Conservation (phyloP, 2,329 filamentous ascomycete species). For the Eutypa lata region DNA sequence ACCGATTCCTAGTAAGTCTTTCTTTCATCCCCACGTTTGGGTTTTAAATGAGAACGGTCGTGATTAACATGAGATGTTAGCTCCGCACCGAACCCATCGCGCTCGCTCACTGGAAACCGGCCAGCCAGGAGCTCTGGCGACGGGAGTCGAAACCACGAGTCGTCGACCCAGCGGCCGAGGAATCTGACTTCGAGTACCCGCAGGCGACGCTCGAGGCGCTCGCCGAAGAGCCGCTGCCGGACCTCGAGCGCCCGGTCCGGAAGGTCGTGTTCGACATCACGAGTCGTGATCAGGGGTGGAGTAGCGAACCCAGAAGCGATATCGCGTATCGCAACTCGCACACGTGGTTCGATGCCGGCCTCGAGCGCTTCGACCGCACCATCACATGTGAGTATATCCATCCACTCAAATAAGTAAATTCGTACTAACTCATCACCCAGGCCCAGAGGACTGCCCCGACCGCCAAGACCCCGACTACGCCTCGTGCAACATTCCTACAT, state of each 20-base stretch:
- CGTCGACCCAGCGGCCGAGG: slow-evolving; percentile 6
- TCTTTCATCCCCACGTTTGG: neutral
- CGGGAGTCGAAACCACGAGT: slow-evolving; percentile 7
- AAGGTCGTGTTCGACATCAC: slow-evolving; percentile 60
- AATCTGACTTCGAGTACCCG: slow-evolving; percentile 27
- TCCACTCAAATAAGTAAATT: neutral
- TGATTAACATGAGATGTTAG: slow-evolving; percentile 17
- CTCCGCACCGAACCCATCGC: slow-evolving; percentile 40
- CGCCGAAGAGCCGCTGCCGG: slow-evolving; percentile 36
- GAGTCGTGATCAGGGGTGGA: slow-evolving; percentile 60
- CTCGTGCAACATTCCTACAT: slow-evolving; percentile 15
- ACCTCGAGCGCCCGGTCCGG: slow-evolving; percentile 48
- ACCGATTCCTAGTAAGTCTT: slow-evolving; percentile 38
- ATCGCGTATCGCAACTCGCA: slow-evolving; percentile 48
- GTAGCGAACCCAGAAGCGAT: slow-evolving; percentile 25
- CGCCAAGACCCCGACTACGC: slow-evolving; percentile 3
- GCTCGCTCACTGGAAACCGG: slow-evolving; percentile 28
- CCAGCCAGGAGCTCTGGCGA: slow-evolving; percentile 19
- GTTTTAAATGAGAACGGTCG: too few relatives aligned
- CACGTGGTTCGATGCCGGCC: slow-evolving; percentile 63
- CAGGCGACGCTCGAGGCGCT: slow-evolving; percentile 33
- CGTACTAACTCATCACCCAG: slow-evolving; percentile 11
- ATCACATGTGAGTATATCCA: slow-evolving; percentile 18
- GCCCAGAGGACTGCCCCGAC: slow-evolving; percentile 13
- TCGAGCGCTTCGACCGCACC: slow-evolving; percentile 51